Conservation (phyloP, 2,329 filamentous ascomycete species). For the Epichloe uncinata region DNA sequence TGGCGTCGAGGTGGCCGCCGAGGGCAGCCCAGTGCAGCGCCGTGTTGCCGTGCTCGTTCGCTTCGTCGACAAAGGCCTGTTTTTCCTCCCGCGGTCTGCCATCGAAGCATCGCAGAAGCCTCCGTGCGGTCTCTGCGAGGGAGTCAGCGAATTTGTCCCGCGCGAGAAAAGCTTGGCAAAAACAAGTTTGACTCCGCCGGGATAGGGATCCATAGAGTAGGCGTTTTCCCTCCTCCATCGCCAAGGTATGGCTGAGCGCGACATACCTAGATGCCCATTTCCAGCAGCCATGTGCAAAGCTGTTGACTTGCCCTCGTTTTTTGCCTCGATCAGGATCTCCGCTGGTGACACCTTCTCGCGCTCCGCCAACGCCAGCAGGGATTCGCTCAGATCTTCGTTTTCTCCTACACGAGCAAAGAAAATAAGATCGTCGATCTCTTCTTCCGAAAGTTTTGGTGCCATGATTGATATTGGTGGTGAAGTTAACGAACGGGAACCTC, state of each 20-base stretch:
- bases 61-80: conserved; percentile 47
- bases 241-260: background rate
- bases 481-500: conserved; percentile 14
- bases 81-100: conserved; percentile 26
- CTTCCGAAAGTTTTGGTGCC: conserved; percentile 49
- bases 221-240: background rate
- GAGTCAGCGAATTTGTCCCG: background rate
- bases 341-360: conserved; percentile 45
- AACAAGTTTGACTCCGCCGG: fast-evolving
- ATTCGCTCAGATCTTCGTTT: conserved; percentile 47
- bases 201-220: background rate
- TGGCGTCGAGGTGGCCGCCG: conserved; percentile 70
- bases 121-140: conserved; percentile 29
- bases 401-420: conserved; percentile 77
- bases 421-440: conserved; percentile 82
- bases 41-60: conserved; percentile 79
- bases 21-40: conserved; percentile 87
- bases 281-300: conserved; percentile 85
- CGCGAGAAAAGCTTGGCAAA: background rate
- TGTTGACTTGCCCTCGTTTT: conserved; percentile 65
- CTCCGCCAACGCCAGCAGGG: conserved; percentile 45
- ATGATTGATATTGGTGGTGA: conserved; percentile 16
- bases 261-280: conserved; percentile 69
- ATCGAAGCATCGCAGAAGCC: conserved; percentile 30
- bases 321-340: conserved; percentile 56